These are phyloP conservation scores for Pugionium cornutum DNA, from an alignment of 345 rosid genomes.

Conservation along the genomic window DNA sequence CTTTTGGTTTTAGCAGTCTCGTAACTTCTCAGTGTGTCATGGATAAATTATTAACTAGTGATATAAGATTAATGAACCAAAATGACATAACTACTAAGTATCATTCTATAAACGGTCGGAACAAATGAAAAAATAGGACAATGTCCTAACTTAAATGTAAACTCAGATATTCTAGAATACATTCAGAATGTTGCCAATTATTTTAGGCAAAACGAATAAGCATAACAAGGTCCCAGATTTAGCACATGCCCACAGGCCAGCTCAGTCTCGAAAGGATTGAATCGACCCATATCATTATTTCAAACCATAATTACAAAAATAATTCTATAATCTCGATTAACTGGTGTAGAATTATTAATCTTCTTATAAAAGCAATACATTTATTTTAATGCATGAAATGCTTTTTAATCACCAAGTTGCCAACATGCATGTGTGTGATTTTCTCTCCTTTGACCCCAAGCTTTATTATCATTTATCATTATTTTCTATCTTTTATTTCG, in stretches of 20 bases:
- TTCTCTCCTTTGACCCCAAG: conserved; percentile 37
- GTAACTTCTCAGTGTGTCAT: background rate
- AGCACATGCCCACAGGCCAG: conserved; percentile 29
- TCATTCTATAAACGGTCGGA: background rate
- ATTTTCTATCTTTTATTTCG: conserved; percentile 7
- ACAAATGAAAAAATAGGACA: background rate
- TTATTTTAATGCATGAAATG: conserved; percentile 32
- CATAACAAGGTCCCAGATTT: conserved; percentile 9
- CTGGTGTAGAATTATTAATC: conserved; percentile 15
- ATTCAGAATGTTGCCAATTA: conserved; percentile 13
- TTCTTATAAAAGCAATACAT: conserved; percentile 20
- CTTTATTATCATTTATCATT: conserved; percentile 18
- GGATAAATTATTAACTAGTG: conserved; percentile 1
- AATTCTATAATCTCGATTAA: conserved; percentile 12
- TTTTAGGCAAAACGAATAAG: background rate
- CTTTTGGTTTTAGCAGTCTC: too few relatives aligned
- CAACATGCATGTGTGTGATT: conserved; percentile 44
- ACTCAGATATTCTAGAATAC: background rate
- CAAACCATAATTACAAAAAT: background rate
- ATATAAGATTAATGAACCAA: background rate
- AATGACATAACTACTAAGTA: too few relatives aligned
- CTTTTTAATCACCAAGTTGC: conserved; percentile 38
- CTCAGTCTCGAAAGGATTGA: conserved; percentile 22
- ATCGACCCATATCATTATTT: conserved; percentile 20
- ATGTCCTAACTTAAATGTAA: too few relatives aligned